phyloP scores from a whole-genome alignment of 805 yeast genomes.

The Tetrapisispora iriomotensis region DNA sequence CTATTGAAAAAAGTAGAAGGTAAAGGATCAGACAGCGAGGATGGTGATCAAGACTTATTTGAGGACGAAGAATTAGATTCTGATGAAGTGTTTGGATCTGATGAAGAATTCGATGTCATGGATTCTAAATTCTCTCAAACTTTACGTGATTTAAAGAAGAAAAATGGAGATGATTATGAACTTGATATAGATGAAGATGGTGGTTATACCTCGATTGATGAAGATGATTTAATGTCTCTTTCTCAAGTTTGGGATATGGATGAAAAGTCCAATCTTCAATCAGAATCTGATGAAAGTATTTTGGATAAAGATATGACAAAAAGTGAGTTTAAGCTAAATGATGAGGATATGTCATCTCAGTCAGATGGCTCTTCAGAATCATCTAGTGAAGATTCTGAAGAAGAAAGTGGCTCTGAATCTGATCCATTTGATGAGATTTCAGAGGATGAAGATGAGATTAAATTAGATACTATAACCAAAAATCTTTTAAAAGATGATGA shows the following conservation, averaged over 20 bases:
- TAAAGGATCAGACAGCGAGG: slow-evolving; percentile 12
- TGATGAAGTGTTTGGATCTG: slow-evolving; percentile 83
- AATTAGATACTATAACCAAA: slow-evolving; percentile 41
- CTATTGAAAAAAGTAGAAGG: slow-evolving; percentile 21
- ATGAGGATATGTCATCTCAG: slow-evolving; percentile 10
- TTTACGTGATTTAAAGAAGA: slow-evolving; percentile 45
- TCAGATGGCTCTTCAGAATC: slow-evolving; percentile 6
- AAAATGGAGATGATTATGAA: slow-evolving; percentile 24
- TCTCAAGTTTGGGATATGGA: slow-evolving; percentile 89
- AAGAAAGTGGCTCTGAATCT: slow-evolving; percentile 17
- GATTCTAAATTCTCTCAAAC: slow-evolving; percentile 62
- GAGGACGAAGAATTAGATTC: slow-evolving; percentile 68
- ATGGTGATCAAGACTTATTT: slow-evolving; percentile 29
- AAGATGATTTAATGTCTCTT: slow-evolving; percentile 59
- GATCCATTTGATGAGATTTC: slow-evolving; percentile 31
- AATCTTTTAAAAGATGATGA: slow-evolving; percentile 29
- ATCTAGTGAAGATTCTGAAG: slow-evolving; percentile 10
- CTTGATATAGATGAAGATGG: slow-evolving; percentile 37
- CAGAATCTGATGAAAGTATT: not conserved
- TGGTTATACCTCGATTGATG: slow-evolving; percentile 69
- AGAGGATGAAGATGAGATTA: slow-evolving; percentile 43
- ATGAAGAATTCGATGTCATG: slow-evolving; percentile 55
- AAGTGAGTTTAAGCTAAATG: slow-evolving; percentile 13
- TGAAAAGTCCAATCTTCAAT: slow-evolving; percentile 28
- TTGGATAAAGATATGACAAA: slow-evolving; percentile 15